These are phyloP conservation scores for Rhynchospora pubera DNA, from an alignment of 176 grass and related monocot species.

Conservation along the genomic window DNA sequence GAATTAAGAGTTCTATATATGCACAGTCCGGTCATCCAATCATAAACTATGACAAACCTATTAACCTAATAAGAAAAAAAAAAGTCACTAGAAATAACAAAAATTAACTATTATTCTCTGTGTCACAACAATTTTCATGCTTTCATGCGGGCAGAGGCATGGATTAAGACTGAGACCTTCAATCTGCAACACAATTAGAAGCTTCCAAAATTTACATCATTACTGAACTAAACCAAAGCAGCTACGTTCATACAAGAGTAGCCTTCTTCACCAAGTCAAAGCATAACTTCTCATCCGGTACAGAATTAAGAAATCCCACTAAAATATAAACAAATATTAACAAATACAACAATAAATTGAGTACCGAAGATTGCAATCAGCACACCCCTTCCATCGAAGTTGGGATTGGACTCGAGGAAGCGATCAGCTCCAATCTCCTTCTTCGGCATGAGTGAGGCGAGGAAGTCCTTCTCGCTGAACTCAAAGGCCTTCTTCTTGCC, in stretches of 20 bases:
- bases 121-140: too few species aligned
- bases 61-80: background rate
- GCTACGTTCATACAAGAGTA: background rate
- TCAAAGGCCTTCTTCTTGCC: slow-evolving; percentile 10
- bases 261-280: background rate
- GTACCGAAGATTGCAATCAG: slow-evolving; percentile 92
- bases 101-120: background rate
- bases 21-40: background rate
- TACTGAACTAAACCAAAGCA: background rate
- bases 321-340: background rate
- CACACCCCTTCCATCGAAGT: slow-evolving; percentile 71
- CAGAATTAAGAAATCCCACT: background rate
- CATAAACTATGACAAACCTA: background rate
- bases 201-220: background rate
- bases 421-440: slow-evolving; percentile 94
- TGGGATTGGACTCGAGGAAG: slow-evolving; percentile 67
- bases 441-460: slow-evolving; percentile 98
- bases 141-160: too few species aligned
- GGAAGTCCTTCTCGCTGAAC: slow-evolving; percentile 63
- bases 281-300: background rate
- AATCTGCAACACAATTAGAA: too few species aligned
- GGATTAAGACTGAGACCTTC: too few species aligned
- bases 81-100: background rate
- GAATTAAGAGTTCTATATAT: background rate
- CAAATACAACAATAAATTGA: background rate